Percentiles rank a stretch among this genome's conserved stretches.
These are phyloP conservation scores for Naumovozyma dairenensis DNA, from an alignment of 805 yeast species.

Conservation along the genomic window DNA sequence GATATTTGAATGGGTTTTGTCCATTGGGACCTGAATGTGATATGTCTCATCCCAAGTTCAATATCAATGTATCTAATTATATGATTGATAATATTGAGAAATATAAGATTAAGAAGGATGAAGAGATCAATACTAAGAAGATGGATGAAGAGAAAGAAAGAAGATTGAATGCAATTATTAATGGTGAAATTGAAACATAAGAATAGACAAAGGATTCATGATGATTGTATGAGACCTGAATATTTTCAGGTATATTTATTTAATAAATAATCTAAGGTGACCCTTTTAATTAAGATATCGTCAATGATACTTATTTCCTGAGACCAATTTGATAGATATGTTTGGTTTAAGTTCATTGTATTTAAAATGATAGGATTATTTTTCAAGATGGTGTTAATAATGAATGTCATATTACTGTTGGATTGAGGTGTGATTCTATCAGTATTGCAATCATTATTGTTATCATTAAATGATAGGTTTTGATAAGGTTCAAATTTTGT, in stretches of 20 bases:
- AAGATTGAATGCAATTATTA: conserved; percentile 29
- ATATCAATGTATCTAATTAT: conserved; percentile 4
- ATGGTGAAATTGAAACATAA: conserved; percentile 18
- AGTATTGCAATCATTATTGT: too few relatives aligned
- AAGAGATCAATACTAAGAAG: conserved; percentile 28
- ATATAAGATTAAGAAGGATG: conserved; percentile 23
- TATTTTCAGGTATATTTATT: not conserved
- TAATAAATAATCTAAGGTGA: not conserved
- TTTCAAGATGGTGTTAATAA: conserved; percentile 12
- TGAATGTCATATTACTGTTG: not conserved
- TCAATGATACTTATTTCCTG: not conserved
- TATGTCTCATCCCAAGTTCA: conserved; percentile 72
- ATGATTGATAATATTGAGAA: conserved; percentile 32
- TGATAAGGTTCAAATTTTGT: conserved; percentile 14
- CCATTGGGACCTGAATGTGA: conserved; percentile 71
- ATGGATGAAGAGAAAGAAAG: conserved; percentile 28
- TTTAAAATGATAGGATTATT: conserved; percentile 14
- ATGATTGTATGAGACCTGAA: too few relatives aligned
- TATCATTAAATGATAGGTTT: not conserved
- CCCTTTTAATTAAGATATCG: not conserved
- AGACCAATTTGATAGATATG: not conserved
- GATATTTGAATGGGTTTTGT: conserved; percentile 83
- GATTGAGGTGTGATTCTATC: not conserved
- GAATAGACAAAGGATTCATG: not conserved
- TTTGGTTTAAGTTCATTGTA: conserved; percentile 1